Evolutionary conservation across 2,329 filamentous ascomycete genomes (phyloP).

Genomic region (Calonectria henricotiae): DNA sequence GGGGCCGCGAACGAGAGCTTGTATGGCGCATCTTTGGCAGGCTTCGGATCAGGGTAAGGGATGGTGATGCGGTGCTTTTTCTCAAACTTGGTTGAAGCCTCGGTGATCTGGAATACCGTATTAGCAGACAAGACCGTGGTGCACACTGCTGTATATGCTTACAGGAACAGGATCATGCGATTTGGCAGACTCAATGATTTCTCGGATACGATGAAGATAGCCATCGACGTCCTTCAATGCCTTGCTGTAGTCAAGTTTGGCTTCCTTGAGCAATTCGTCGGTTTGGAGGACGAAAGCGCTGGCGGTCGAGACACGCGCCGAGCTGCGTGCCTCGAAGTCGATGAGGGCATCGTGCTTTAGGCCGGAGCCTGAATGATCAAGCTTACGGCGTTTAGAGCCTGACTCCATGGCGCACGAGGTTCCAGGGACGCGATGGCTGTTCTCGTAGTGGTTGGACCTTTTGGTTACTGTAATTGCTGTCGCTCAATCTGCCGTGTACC

Average conservation of each 20-base stretch:
- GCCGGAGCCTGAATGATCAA: slow-evolving; percentile 60
- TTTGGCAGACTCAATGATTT: slow-evolving; percentile 67
- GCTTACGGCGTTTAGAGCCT: slow-evolving; percentile 67
- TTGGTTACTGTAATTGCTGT: slow-evolving; percentile 41
- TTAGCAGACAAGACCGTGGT: slow-evolving; percentile 37
- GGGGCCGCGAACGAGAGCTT: slow-evolving; percentile 86
- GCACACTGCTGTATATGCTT: slow-evolving; percentile 51
- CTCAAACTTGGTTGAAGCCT: slow-evolving; percentile 79
- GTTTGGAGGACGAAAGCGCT: slow-evolving; percentile 74
- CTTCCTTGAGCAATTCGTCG: slow-evolving; percentile 72
- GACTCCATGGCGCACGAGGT: slow-evolving; percentile 61
- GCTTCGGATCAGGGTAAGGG: slow-evolving; percentile 88
- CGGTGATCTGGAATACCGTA: slow-evolving; percentile 70
- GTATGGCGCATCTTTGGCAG: slow-evolving; percentile 83
- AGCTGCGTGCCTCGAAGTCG: slow-evolving; percentile 60
- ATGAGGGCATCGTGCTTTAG: slow-evolving; percentile 59
- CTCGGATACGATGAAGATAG: slow-evolving; percentile 69
- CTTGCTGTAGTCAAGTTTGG: slow-evolving; percentile 68
- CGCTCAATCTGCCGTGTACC: slow-evolving; percentile 36
- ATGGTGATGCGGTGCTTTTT: slow-evolving; percentile 79
- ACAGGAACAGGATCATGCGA: slow-evolving; percentile 69
- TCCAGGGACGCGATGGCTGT: slow-evolving; percentile 31
- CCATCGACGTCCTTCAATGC: slow-evolving; percentile 66
- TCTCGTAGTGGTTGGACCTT: slow-evolving; percentile 38
- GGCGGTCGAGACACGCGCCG: slow-evolving; percentile 63